Evolutionary conservation across 2,329 filamentous ascomycete species (phyloP).

Genomic region (Clarireedia sp.): DNA sequence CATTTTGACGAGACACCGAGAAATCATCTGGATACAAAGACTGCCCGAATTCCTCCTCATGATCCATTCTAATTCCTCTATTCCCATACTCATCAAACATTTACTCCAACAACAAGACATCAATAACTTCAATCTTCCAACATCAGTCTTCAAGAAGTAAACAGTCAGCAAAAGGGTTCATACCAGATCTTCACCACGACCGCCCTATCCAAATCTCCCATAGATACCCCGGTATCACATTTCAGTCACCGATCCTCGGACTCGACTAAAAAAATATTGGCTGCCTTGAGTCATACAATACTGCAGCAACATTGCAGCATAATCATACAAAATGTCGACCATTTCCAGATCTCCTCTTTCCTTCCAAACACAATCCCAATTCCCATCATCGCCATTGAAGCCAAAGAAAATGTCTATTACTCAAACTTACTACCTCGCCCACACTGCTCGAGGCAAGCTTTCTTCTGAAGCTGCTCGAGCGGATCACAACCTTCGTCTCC

Average conservation of each 20-base stretch:
- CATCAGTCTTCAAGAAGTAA: neutral
- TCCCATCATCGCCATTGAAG: constrained; percentile 29
- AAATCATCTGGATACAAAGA: constrained; percentile 10
- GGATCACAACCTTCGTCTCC: constrained; percentile 89
- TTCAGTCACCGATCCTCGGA: constrained; percentile 19
- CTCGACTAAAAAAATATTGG: constrained; percentile 19
- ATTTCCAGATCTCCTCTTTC: constrained; percentile 19
- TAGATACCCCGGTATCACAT: constrained; percentile 3
- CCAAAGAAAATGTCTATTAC: constrained; percentile 94
- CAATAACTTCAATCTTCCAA: neutral
- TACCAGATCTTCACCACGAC: neutral
- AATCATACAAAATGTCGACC: constrained; percentile 24
- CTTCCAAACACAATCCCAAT: constrained; percentile 8
- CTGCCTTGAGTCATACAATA: constrained; percentile 24
- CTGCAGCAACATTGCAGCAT: constrained; percentile 10
- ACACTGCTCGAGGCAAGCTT: constrained; percentile 94
- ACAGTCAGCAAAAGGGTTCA: neutral
- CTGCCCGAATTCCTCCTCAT: constrained; percentile 3
- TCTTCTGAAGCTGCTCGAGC: constrained; percentile 80
- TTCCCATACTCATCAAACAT: neutral
- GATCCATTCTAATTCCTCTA: neutral
- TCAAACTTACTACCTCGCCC: constrained; percentile 96
- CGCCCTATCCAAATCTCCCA: neutral
- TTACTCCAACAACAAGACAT: neutral
- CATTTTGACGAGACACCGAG: neutral